Evolutionary conservation across 2,329 filamentous ascomycete species (phyloP).

Genomic region (Metarhizium robertsii): DNA sequence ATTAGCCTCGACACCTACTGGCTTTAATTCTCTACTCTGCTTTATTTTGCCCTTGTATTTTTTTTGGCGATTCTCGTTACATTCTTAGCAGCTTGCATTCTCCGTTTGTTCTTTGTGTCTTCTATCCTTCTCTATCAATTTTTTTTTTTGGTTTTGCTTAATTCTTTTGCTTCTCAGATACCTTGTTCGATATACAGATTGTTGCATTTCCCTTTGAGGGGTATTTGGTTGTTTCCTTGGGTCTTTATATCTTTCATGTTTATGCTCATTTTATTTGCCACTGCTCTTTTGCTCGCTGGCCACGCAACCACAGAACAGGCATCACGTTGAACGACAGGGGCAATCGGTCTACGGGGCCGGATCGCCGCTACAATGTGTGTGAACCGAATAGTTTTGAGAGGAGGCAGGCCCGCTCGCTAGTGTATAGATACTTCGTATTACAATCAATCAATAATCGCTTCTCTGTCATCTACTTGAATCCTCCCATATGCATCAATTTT

Average conservation of each 20-base stretch:
- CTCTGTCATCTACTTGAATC: conserved; percentile 10
- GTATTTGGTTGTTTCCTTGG: background rate
- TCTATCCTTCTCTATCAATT: conserved; percentile 10
- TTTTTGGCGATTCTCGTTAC: background rate
- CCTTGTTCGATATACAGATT: conserved; percentile 50
- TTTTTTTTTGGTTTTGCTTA: conserved; percentile 13
- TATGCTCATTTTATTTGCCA: background rate
- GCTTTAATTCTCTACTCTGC: conserved; percentile 18
- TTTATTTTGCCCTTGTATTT: conserved; percentile 4
- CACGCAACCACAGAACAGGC: conserved; percentile 2
- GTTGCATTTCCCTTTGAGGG: conserved; percentile 1
- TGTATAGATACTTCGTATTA: conserved; percentile 26
- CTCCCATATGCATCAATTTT: background rate
- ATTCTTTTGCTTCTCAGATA: conserved; percentile 36
- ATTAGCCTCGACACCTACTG: conserved; percentile 28
- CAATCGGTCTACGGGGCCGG: background rate
- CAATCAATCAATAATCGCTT: conserved; percentile 20
- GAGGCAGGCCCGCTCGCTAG: conserved; percentile 21
- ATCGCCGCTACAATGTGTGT: background rate
- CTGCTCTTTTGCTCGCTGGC: background rate
- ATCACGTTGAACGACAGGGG: background rate
- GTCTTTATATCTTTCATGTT: background rate
- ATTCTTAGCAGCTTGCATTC: conserved; percentile 8
- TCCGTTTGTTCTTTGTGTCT: conserved; percentile 16
- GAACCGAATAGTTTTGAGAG: conserved; percentile 9